Base-by-base conservation (phyloP, 2,329 filamentous ascomycete genomes). In the Xylaria sp. region DNA sequence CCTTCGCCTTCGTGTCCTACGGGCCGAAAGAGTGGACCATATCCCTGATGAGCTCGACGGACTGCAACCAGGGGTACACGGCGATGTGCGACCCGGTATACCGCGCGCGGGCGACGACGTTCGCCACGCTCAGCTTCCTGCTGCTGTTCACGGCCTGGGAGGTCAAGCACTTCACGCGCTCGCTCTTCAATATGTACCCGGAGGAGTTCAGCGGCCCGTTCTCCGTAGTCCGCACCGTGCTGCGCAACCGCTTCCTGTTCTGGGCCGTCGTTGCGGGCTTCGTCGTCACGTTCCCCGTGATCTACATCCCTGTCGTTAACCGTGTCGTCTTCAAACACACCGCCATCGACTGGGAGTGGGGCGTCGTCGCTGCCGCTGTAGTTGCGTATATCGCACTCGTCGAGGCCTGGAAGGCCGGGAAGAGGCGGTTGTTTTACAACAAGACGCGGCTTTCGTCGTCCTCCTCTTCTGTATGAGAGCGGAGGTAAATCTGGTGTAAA, bases 301-400 rank as follows among this genome's bases (percentile, higher is more conserved):
- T 91, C 28, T 93, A 93, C 75, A 86, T 93, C 43, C 91, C 91
- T 0, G 84, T 86, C 28, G 82, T 93, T 72, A 91, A 92, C 76
- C 83, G 82, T 0, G 79, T 81, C 2, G 90, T 93, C 1, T 93
- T 93, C 80, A 90, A 91, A 79, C 91, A 93, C 76, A 83, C 83
- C 50, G 87, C 85, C 0, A 89, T 93, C 64, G 84, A 81, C 2
- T 92, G 90, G 89, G 90, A 93, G 75, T 93, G 90, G 91, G 89
- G 85, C 1, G 82, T 93, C 2, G 90, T 93, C 0, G 82, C 86
- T 53, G 83, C 87, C 20, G 86, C 83, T 39, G 83, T 90, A 0
- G 78, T 85, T 1, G 76, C 86, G 9, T 93, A 92, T 78, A 81
- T 93, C 57, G 79, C 79, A 0, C 85, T 91, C 9, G 83, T 92